Evolutionary conservation across 805 yeast species (phyloP), one percentile per base, ranked within the genome.

Genomic region (Sungouiozyma intestinalis): DNA sequence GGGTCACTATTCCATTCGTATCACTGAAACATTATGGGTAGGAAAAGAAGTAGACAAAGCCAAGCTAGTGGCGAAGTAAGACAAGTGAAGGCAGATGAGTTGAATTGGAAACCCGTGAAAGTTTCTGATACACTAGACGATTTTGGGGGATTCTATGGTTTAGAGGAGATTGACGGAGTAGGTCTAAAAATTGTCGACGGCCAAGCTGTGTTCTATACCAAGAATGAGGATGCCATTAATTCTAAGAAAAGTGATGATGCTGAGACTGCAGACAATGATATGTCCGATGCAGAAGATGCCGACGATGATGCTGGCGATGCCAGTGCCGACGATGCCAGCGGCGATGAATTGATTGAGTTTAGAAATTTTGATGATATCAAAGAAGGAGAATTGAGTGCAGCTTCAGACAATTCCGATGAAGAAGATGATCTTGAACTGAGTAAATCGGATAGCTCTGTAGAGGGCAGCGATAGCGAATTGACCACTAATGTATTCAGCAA

Each of bases 81-180:
- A 40, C 6, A 44, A 39, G 75, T 79, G 14, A 66, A 65, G 18
- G 72, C 74, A 2, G 71, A 71, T 47, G 68, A 69, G 16, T 63
- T 84, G 48, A 65, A 68, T 7, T 90, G 98, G 98, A 83, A 81
- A 49, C 58, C 79, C 2, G 94, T 88, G 6, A 82, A 79, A 2
- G 73, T 88, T 40, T 90, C 94, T 3, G 90, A 85, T 48, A 79
- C 85, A 19, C 63, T 85, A 39, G 95, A 79, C 46, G 95, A 86
- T 60, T 85, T 82, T 55, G 88, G 84, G 49, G 96, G 96, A 0
- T 81, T 88, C 53, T 86, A 79, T 58, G 98, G 97, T 0, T 66
- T 92, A 31, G 98, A 90, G 60, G 97, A 90, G 58, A 72, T 92
- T 40, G 96, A 86, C 44, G 97, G 96, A 36, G 97, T 90, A 29